Evolutionary conservation across 2,329 filamentous ascomycete species (phyloP).

Genomic region (Grosmannia huntii): DNA sequence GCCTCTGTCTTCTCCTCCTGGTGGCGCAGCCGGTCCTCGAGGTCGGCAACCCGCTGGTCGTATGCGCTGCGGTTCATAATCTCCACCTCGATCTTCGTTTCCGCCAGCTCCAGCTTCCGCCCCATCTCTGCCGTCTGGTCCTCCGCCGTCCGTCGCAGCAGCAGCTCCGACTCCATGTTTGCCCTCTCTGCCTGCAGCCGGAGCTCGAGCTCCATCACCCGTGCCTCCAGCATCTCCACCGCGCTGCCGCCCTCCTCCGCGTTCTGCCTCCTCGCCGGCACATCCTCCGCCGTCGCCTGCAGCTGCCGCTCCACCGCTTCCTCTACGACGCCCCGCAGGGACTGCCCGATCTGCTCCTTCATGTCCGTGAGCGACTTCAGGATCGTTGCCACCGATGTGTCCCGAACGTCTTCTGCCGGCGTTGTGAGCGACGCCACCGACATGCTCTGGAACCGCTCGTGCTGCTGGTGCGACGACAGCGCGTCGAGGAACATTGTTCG

Average conservation of each 20-base stretch:
- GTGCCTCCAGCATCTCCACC: slow-evolving; percentile 40
- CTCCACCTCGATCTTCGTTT: slow-evolving; percentile 47
- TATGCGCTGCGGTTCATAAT: slow-evolving; percentile 47
- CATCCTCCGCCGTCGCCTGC: slow-evolving; percentile 13
- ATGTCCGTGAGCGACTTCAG: slow-evolving; percentile 55
- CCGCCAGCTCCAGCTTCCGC: slow-evolving; percentile 41
- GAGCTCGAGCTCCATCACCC: slow-evolving; percentile 47
- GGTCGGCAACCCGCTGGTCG: slow-evolving; percentile 50
- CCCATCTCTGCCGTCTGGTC: slow-evolving; percentile 39
- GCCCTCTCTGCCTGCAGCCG: slow-evolving; percentile 34
- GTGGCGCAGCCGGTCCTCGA: slow-evolving; percentile 54
- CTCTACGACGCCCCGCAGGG: slow-evolving; percentile 41
- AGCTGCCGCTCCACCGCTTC: slow-evolving; percentile 44
- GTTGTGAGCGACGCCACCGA: neutral
- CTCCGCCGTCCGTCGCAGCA: slow-evolving; percentile 37
- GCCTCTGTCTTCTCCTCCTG: slow-evolving; percentile 52
- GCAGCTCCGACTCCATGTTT: slow-evolving; percentile 35
- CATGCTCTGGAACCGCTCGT: neutral
- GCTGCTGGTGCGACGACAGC: slow-evolving; percentile 41
- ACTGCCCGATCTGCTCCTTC: slow-evolving; percentile 38
- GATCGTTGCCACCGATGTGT: slow-evolving; percentile 35
- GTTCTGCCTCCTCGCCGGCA: neutral
- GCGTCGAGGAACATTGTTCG: slow-evolving; percentile 62
- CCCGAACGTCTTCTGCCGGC: slow-evolving; percentile 6
- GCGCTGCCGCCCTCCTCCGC: slow-evolving; percentile 33